phyloP scores from a whole-genome alignment of 371 early-diverging fungal species.

The Homolaphlyctis polyrhiza region DNA sequence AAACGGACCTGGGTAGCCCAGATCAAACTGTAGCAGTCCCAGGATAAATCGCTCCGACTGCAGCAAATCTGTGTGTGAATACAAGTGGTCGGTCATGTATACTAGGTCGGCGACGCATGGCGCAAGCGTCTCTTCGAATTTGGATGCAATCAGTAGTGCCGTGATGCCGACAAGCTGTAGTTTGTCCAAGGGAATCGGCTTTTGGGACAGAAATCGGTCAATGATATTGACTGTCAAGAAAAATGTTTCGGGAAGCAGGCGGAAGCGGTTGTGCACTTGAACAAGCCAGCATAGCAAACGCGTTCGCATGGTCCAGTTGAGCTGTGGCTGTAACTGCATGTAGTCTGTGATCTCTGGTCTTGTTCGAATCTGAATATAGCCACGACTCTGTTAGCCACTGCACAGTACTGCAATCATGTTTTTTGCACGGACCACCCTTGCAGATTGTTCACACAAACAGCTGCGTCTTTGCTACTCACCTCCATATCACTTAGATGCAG shows the following conservation, averaged over 20 bases:
- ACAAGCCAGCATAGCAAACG: conserved; percentile 64
- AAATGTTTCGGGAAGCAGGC: conserved; percentile 63
- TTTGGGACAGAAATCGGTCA: conserved; percentile 55
- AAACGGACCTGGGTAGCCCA: conserved; percentile 79
- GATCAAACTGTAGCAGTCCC: conserved; percentile 64
- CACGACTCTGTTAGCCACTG: background rate
- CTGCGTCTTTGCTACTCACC: no score
- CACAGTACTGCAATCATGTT: background rate
- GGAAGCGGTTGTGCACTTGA: conserved; percentile 54
- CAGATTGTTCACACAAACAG: conserved; percentile 40
- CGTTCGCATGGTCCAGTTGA: conserved; percentile 57
- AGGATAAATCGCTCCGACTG: conserved; percentile 83
- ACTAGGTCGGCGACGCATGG: conserved; percentile 55
- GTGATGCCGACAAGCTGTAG: conserved; percentile 56
- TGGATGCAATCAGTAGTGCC: conserved; percentile 49
- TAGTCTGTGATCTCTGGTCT: conserved; percentile 41
- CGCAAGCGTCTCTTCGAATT: conserved; percentile 50
- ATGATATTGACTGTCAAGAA: conserved; percentile 61
- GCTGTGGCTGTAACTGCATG: conserved; percentile 44
- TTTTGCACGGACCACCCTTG: background rate
- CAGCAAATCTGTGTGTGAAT: conserved; percentile 67
- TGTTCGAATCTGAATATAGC: conserved; percentile 12
- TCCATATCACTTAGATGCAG: conserved; percentile 64
- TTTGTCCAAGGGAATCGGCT: conserved; percentile 37
- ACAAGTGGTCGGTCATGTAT: conserved; percentile 67